Evolutionary conservation across 805 yeast genomes (phyloP), one percentile per base, ranked within the genome.

Genomic region (Yarrowia keelungensis): DNA sequence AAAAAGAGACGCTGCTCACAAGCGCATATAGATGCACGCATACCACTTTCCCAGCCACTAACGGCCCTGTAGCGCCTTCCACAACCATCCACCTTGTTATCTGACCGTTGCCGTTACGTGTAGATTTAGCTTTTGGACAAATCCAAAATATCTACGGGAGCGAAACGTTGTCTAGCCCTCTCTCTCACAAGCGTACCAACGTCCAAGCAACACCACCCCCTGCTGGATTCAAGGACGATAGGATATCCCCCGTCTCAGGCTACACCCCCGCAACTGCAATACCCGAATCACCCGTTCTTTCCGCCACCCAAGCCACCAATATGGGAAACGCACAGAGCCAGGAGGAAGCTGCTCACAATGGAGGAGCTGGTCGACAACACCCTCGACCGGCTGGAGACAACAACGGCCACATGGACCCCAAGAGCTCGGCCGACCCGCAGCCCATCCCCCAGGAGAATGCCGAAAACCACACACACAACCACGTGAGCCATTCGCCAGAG

Each of bases 271-370:
- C 39, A n/a, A 8, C 39, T 5, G 22, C 36, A 50, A 50, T 50
- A 50, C 39, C 42, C 58, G 43, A 41, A 26, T 16, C 62, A 41
- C 22, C 36, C 7, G 38, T 38, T 3, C 11, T 8, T 3, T 8
- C 43, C 58, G 26, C 58, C 42, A 8, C 53, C 56, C 56, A 36
- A 26, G 15, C 38, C 10, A 42, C 26, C 51, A 26, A 26, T 26
- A 59, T 59, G 65, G 65, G 65, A 59, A 59, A 59, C 65, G 65
- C 65, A 35, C 65, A 59, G 38, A 59, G 65, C 65, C 65, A 59
- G 51, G 65, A 59, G 42, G 65, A 59, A 51, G 65, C 32, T 26
- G 32, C 32, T 26, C 32, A 5, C 32, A 26, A 19, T 19, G 19
- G 19, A 19, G 19, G 19, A 26, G 32, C 32, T 26, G 32, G 32